Base-by-base conservation (phyloP, 2,329 filamentous ascomycete species). In the Rhynchosporium agropyri region DNA sequence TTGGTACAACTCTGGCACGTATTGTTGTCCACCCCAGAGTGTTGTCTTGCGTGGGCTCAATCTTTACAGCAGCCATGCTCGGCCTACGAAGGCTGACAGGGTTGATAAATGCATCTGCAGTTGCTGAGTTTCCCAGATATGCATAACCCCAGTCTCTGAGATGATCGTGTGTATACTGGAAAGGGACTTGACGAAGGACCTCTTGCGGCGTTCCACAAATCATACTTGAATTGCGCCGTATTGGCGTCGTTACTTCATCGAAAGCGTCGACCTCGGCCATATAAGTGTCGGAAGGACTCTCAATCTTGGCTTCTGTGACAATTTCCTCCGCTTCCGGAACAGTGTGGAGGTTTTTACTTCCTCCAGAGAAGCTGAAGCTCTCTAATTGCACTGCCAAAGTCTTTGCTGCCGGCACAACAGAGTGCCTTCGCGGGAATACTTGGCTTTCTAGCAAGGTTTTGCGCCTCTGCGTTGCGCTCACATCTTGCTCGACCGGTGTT, bases 21-120 rank as follows among this genome's bases (percentile, higher is more conserved):
- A 83, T 76, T 2, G 72, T 76, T 12, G 79, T 69, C 7, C 60
- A 51, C 9, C 63, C 62, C 26, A 57, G 48, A 1, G 57, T 48
- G 1, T 15, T 31, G 26, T 50, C 53, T 9, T 26, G 53, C 15
- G 55, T 50, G 3, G 49, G n/a, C 3, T 58, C 58, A 15, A 60
- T 63, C 15, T 61, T 58, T 4, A 29, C n/a, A 2, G 50, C 9
- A 8, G 58, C 49, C 15, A 69, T 56, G 38, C 58, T 78, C 31
- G 71, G 63, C 33, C 76, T 72, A 15, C 78, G 77, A 26, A 81
- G 70, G 20, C 75, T 73, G 3, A 80, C 72, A 1, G 80, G 76
- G 5, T 78, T 75, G 6, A 83, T 74, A 59, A 81, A 81, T 51
- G 77, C 79, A 62, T 81, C 78, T 40, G 79, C 78, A 9, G 76